These are phyloP conservation scores for Neurospora sp. DNA, from an alignment of 495 filamentous ascomycete genomes.

Conservation along the genomic window DNA sequence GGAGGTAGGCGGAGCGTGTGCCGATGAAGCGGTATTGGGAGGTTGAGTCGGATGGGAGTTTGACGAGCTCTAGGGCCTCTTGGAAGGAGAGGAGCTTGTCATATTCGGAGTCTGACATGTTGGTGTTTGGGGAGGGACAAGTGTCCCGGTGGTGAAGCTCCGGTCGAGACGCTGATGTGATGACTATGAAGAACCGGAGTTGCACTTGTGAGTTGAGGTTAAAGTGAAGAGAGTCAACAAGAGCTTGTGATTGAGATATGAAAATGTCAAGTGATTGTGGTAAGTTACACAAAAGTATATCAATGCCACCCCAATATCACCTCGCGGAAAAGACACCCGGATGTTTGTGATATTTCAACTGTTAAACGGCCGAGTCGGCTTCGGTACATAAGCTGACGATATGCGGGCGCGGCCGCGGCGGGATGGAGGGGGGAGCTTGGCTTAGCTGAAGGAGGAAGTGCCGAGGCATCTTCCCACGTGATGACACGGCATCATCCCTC, in stretches of 20 bases:
- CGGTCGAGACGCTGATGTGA: too few species aligned
- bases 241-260: not conserved
- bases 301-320: not conserved
- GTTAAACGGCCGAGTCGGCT: not conserved
- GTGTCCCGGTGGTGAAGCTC: not conserved
- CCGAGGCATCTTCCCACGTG: slow-evolving; percentile 4
- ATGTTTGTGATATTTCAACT: slow-evolving; percentile 1
- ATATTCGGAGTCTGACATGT: slow-evolving; percentile 3
- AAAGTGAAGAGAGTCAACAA: not conserved
- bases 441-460: not conserved
- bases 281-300: not conserved
- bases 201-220: not conserved
- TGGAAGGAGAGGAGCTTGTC: slow-evolving; percentile 26
- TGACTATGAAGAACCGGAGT: not conserved
- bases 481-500: not conserved
- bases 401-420: not conserved
- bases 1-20: slow-evolving; percentile 22
- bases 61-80: slow-evolving; percentile 26
- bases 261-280: not conserved
- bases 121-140: not conserved
- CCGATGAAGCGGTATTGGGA: slow-evolving; percentile 28
- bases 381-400: not conserved
- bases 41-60: slow-evolving; percentile 18
- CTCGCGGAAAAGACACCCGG: not conserved
- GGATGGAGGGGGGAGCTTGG: slow-evolving; percentile 1